Evolutionary conservation across 2,329 filamentous ascomycete genomes (phyloP).

Genomic region (Parafenestella ontariensis): DNA sequence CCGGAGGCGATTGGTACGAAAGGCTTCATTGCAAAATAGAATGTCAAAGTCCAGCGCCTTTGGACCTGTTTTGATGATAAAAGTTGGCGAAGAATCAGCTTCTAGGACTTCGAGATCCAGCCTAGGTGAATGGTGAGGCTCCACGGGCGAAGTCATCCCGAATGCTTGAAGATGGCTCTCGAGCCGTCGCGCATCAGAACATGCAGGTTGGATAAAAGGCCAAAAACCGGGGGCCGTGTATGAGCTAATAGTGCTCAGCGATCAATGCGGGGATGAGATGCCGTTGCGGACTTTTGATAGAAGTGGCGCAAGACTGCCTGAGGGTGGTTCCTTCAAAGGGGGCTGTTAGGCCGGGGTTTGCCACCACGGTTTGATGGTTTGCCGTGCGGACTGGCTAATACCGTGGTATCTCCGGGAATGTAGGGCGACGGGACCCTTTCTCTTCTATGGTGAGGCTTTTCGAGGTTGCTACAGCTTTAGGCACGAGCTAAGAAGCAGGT

Average conservation of each 20-base stretch:
- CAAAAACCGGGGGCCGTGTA: not conserved
- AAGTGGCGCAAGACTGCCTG: not conserved
- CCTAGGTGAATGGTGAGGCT: not conserved
- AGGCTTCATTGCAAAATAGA: slow-evolving; percentile 31
- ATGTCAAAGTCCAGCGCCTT: slow-evolving; percentile 23
- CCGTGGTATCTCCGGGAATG: too few relatives aligned
- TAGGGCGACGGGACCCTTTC: not conserved
- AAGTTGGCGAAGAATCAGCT: slow-evolving; percentile 28
- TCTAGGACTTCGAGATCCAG: slow-evolving; percentile 35
- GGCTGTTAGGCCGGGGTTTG: too few relatives aligned
- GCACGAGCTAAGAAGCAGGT: not conserved
- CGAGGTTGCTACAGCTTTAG: not conserved
- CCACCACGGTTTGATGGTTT: too few relatives aligned
- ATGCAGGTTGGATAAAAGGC: not conserved
- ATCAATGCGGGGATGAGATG: not conserved
- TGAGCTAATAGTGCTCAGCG: not conserved
- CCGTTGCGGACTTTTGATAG: not conserved
- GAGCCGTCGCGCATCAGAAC: not conserved
- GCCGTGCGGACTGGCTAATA: too few relatives aligned
- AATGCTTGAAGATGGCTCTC: not conserved
- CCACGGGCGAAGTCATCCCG: slow-evolving; percentile 7
- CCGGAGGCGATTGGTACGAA: slow-evolving; percentile 17
- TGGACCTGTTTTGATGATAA: slow-evolving; percentile 25
- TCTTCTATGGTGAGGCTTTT: not conserved
- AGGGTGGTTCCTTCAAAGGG: not conserved